Conservation (phyloP, 805 yeast species). For the Lachancea nothofagi region DNA sequence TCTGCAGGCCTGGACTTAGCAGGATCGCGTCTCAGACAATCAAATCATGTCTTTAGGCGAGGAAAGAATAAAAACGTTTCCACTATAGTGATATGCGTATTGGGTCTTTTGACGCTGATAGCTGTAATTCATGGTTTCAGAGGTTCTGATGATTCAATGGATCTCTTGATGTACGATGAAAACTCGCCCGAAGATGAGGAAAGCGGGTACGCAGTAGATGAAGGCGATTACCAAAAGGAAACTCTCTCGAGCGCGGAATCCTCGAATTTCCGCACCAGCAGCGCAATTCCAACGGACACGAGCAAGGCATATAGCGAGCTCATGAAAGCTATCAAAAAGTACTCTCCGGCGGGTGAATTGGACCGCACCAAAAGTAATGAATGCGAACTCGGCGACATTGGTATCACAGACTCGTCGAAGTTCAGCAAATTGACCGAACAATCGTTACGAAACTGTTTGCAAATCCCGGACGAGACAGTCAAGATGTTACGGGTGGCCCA, state of each 20-base stretch:
- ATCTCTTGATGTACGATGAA: slow-evolving; percentile 1
- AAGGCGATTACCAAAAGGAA: not conserved
- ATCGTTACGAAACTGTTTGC: slow-evolving; percentile 23
- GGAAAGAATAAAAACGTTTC: slow-evolving; percentile 2
- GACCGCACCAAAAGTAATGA: slow-evolving; percentile 16
- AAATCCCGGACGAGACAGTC: slow-evolving; percentile 17
- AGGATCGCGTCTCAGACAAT: slow-evolving; percentile 6
- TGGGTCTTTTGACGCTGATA: slow-evolving; percentile 2
- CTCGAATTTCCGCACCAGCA: not conserved
- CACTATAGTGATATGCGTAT: not conserved
- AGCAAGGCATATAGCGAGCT: slow-evolving; percentile 20
- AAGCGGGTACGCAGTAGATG: not conserved
- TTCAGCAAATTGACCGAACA: slow-evolving; percentile 20
- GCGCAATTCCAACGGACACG: not conserved
- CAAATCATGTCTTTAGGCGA: slow-evolving; percentile 7
- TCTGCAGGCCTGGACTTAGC: slow-evolving; percentile 2
- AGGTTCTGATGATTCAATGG: not conserved
- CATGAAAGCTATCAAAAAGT: slow-evolving; percentile 18
- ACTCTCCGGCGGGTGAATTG: slow-evolving; percentile 25
- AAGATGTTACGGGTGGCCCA: slow-evolving; percentile 19
- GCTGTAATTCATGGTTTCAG: not conserved
- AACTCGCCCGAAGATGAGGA: not conserved
- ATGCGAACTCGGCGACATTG: slow-evolving; percentile 21
- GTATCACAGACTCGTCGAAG: slow-evolving; percentile 17
- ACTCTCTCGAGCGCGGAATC: not conserved